phyloP scores from a whole-genome alignment of 1,284 basidiomycete species.

The Trametes hirsuta region DNA sequence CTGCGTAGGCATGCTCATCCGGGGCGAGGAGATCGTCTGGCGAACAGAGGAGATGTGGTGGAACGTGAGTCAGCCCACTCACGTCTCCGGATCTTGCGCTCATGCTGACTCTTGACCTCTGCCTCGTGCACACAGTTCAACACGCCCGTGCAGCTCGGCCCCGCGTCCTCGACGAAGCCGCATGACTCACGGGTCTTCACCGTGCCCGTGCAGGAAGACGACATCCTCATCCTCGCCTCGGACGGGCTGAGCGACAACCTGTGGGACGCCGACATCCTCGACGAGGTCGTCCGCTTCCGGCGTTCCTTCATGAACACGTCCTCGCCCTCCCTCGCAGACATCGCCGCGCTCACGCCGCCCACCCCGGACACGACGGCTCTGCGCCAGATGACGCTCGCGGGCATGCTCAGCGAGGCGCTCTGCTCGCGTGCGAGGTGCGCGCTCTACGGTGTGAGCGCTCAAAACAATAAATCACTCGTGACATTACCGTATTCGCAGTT shows the following conservation, averaged over 20 bases:
- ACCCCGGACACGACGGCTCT: constrained; percentile 36
- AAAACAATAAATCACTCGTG: too few relatives aligned
- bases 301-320: constrained; percentile 39
- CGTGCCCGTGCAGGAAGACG: constrained; percentile 81
- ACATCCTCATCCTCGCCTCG: constrained; percentile 88
- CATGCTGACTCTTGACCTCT: not conserved
- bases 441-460: too few relatives aligned
- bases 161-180: constrained; percentile 71
- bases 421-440: constrained; percentile 70
- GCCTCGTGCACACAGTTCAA: constrained; percentile 68
- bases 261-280: constrained; percentile 94
- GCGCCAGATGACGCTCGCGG: constrained; percentile 58
- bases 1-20: constrained; percentile 86
- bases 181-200: constrained; percentile 75
- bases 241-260: constrained; percentile 95
- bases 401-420: constrained; percentile 70
- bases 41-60: constrained; percentile 95
- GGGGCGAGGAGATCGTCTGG: constrained; percentile 81
- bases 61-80: constrained; percentile 47
- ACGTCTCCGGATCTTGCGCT: not conserved
- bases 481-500: too few relatives aligned
- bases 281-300: constrained; percentile 80
- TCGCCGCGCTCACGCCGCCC: not conserved
- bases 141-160: constrained; percentile 88
- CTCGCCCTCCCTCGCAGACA: not conserved